Evolutionary conservation across 2,329 filamentous ascomycete genomes (phyloP), one percentile per base, ranked within the genome.

Genomic region (Fusarium temperatum): DNA sequence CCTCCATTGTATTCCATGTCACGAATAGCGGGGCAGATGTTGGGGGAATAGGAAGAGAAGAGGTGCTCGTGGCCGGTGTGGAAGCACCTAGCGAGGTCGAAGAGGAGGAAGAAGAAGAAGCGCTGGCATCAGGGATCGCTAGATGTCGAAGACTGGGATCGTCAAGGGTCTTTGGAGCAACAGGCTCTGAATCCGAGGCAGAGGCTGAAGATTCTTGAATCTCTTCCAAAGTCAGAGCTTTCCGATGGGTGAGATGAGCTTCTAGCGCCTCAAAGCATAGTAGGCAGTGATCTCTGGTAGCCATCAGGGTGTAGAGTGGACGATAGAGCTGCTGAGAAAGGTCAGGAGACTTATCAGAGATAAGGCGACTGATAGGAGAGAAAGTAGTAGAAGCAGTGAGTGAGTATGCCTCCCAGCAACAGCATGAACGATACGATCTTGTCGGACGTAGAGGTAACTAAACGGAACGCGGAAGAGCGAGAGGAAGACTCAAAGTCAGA

Each of bases 191-290:
- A 36, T 51, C 58, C 28, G 58, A 48, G 24, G 78, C 88, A 53
- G 82, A 81, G 50, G 82, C 80, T 80, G 85, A 97, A 13, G 92
- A 89, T 24, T 89, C 85, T 83, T 96, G 89, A 68, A 98, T 88
- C 73, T 92, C 87, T 48, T 86, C 82, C 30, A 98, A 89, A 55
- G 86, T 87, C 77, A 95, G 86, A 17, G 93, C 85, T 66, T 91
- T 87, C 70, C 92, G 91, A 73, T 88, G 85, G 75, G 94, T 89
- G 75, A 97, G 93, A 69, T 91, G 89, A 61, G 95, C 92, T 56
- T 90, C 88, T 42, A 99, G 90, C 45, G 88, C 88, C 84, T 99
- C 96, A 87, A 99, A 98, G 86, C 95, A 98, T 83, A 92, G 95
- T 79, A 96, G 91, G 83, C 95, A 98, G 84, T 98, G 96, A 68